A percentile compares a stretch with the other conserved stretches of the same genome.
Conservation (phyloP, 768 basidiomycete genomes). For the Multifurca ochricompacta region DNA sequence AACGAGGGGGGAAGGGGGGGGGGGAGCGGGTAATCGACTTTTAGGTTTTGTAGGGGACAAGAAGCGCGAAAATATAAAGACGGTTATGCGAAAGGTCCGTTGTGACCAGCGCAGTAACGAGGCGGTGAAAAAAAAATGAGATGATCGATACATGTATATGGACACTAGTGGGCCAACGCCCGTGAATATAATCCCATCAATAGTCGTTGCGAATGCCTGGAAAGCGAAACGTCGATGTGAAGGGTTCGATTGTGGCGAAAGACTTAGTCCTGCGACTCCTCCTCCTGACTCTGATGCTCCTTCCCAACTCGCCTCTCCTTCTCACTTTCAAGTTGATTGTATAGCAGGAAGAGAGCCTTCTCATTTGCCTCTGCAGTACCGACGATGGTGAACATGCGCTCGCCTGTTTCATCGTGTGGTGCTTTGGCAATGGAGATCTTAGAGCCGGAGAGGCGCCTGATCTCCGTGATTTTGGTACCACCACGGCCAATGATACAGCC, state of each 20-base stretch:
- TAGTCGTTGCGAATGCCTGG: slow-evolving; percentile 11
- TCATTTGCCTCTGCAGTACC: slow-evolving; percentile 96
- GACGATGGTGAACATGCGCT: slow-evolving; percentile 98
- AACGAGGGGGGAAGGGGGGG: neutral
- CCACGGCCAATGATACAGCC: slow-evolving; percentile 93
- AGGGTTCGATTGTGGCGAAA: slow-evolving; percentile 1
- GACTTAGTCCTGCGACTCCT: slow-evolving; percentile 28
- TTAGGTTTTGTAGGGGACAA: slow-evolving; percentile 9
- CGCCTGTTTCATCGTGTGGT: slow-evolving; percentile 98
- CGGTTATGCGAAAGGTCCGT: slow-evolving; percentile 11
- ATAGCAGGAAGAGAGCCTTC: slow-evolving; percentile 94
- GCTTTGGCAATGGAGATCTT: slow-evolving; percentile 98
- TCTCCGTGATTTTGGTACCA: slow-evolving; percentile 98
- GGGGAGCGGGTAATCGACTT: slow-evolving; percentile 2
- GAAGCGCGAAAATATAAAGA: slow-evolving; percentile 8
- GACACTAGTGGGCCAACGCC: slow-evolving; percentile 21
- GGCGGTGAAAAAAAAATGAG: slow-evolving; percentile 12
- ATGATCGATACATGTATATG: slow-evolving; percentile 22
- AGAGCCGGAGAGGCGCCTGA: slow-evolving; percentile 93
- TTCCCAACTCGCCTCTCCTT: slow-evolving; percentile 88
- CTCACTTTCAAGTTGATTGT: slow-evolving; percentile 95
- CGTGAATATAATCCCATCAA: slow-evolving; percentile 23
- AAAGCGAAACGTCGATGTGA: slow-evolving; percentile 12
- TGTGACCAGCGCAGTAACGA: slow-evolving; percentile 14
- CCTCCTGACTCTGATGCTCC: slow-evolving; percentile 65